Base-by-base conservation (phyloP, 192 early-diverging fungal species). In the Ambispora gerdemannii region DNA sequence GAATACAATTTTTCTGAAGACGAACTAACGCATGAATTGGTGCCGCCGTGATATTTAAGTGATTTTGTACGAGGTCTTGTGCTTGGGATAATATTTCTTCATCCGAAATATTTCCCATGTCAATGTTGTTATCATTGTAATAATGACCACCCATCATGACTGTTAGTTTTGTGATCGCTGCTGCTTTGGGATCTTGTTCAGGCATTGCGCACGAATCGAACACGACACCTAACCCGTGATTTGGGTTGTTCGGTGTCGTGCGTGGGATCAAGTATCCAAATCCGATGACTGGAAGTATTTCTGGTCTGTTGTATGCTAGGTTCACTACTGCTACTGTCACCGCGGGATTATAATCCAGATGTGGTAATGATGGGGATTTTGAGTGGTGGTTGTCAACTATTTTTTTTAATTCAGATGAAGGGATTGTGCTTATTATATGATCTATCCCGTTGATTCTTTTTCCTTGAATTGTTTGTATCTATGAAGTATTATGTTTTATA, bases 251-350 rank as follows among this genome's bases (percentile, higher is more conserved):
- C 60, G 81, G 77, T 20, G 87, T 83, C 0, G 87, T 81, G 17
- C 80, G 76, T 4, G 96, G 96, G 13, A 92, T 87, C 24, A 98
- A 83, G 69, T 91, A 96, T 6, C 96, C 96, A 80, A 98, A 98
- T 1, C 96, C 96, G 50, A 88, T 82, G 11, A 91, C 81, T 0
- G 84, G 80, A 4, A 91, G 78, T 1, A 86, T 67, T 7, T 76
- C 69, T 3, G 74, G 59, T 11, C 72, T 75, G 8, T 75, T 28
- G 65, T 87, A 97, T 0, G 88, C 84, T 11, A 96, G 75, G 65
- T 96, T 97, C 13, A 92, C 91, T 3, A 95, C 91, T 0, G 87
- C 94, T 4, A 98, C 94, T 36, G 84, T 83, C 4, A 90, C 89
- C 22, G 82, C 82, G 11, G 87, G 87, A 35, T 89, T 94, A 4